A percentile compares a stretch with the other conserved stretches of the same genome.
Evolutionary conservation across 73 alveolate genomes (phyloP).

Genomic region (Paramecium sexaurelia): DNA sequence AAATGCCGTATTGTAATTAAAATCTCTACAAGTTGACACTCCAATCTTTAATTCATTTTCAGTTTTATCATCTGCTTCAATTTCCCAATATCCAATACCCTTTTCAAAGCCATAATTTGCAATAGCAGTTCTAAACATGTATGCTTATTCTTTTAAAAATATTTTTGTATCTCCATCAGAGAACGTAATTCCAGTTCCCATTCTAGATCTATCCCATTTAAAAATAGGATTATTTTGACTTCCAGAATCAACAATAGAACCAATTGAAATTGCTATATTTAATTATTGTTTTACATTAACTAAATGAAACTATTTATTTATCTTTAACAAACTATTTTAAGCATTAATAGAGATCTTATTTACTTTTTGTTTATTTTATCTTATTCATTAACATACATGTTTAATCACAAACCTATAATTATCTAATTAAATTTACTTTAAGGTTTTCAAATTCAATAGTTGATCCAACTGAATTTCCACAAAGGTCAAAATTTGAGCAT

Average conservation of each 20-base stretch:
- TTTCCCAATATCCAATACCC: conserved; percentile 85
- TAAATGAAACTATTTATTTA: background rate
- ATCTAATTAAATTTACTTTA: background rate
- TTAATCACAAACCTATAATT: background rate
- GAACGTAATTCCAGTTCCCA: conserved; percentile 52
- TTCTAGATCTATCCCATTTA: conserved; percentile 63
- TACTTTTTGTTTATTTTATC: background rate
- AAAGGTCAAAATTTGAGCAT: background rate
- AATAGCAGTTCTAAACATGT: conserved; percentile 66
- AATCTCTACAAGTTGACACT: conserved; percentile 74
- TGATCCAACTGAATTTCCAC: background rate
- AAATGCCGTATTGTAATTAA: conserved; percentile 79
- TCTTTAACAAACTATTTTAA: background rate
- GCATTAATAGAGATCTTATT: background rate
- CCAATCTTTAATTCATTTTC: conserved; percentile 89
- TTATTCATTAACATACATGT: background rate
- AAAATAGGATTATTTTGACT: background rate
- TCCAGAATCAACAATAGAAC: background rate
- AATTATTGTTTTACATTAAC: background rate
- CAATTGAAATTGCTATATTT: background rate
- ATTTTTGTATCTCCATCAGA: conserved; percentile 56
- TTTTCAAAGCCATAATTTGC: conserved; percentile 54
- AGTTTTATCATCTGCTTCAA: conserved; percentile 85
- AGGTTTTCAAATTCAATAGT: background rate
- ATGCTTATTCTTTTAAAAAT: conserved; percentile 66